A percentile compares a stretch with the other conserved stretches of the same genome.
Evolutionary conservation across 75 land plant genomes (phyloP).

Genomic region (Sequoiadendron giganteum): DNA sequence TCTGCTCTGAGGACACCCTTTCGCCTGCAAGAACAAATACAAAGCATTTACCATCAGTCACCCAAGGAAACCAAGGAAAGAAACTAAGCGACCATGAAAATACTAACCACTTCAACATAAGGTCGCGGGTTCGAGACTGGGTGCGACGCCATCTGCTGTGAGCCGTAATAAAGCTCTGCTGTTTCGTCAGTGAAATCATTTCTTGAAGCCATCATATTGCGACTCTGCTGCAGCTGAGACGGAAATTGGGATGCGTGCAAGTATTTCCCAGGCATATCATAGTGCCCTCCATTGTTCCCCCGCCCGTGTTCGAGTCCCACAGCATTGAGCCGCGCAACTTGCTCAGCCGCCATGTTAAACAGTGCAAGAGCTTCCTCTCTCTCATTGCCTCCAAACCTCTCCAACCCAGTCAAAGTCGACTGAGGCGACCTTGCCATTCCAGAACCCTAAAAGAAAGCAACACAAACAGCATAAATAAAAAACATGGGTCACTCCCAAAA

Average conservation of each 20-base stretch:
- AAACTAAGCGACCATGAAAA: not conserved
- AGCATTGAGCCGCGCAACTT: constrained; percentile 30
- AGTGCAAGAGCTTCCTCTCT: constrained; percentile 35
- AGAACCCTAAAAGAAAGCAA: constrained; percentile 10
- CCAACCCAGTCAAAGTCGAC: constrained; percentile 37
- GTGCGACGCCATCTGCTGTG: not conserved
- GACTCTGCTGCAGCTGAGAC: not conserved
- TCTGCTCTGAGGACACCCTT: not conserved
- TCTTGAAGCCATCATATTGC: not conserved
- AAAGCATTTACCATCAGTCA: not conserved
- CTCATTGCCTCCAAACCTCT: constrained; percentile 11
- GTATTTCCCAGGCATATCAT: not conserved
- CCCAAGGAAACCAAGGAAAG: not conserved
- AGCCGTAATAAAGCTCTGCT: not conserved
- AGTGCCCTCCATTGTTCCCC: not conserved
- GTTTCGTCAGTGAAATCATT: no score
- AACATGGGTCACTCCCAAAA: not conserved
- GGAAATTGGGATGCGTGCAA: not conserved
- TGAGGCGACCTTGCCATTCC: constrained; percentile 45
- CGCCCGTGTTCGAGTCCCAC: not conserved
- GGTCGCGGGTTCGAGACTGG: not conserved
- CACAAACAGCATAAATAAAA: not conserved
- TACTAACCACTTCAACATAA: not conserved
- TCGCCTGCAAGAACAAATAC: not conserved
- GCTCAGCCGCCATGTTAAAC: constrained; percentile 54